Conservation (phyloP, 768 basidiomycete species). For the Mycena venus region DNA sequence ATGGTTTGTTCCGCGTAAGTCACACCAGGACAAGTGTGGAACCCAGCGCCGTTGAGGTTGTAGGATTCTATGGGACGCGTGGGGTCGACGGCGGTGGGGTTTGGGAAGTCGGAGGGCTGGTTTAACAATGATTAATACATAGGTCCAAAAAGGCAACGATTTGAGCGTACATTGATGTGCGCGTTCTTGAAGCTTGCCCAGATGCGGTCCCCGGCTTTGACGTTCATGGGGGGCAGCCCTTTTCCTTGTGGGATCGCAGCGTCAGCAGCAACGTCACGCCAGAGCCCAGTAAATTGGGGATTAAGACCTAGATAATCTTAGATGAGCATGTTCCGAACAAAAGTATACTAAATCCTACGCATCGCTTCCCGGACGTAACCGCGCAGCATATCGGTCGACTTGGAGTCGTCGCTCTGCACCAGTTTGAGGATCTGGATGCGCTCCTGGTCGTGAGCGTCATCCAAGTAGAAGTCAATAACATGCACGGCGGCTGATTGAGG, state of each 20-base stretch:
- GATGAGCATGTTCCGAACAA: not conserved
- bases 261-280: constrained; percentile 45
- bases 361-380: constrained; percentile 69
- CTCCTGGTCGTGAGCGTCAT: constrained; percentile 54
- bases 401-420: constrained; percentile 44
- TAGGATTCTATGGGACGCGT: constrained; percentile 26
- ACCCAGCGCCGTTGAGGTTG: constrained; percentile 50
- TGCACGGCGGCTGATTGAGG: constrained; percentile 53
- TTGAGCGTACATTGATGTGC: constrained; percentile 41
- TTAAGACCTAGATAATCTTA: constrained; percentile 44
- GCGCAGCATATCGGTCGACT: constrained; percentile 51
- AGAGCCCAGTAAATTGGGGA: constrained; percentile 59
- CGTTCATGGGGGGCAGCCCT: constrained; percentile 37
- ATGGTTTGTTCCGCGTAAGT: constrained; percentile 53
- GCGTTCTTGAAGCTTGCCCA: constrained; percentile 52
- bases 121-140: constrained; percentile 24
- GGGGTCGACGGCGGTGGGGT: constrained; percentile 24
- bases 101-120: constrained; percentile 33
- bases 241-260: constrained; percentile 42
- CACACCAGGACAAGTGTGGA: constrained; percentile 56
- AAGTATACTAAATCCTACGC: constrained; percentile 42
- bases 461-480: constrained; percentile 68
- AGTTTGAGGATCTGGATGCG: constrained; percentile 54
- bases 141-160: not conserved
- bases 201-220: constrained; percentile 50